Evolutionary conservation across 2,329 filamentous ascomycete genomes (phyloP).

Genomic region (Laburnicola sp.): DNA sequence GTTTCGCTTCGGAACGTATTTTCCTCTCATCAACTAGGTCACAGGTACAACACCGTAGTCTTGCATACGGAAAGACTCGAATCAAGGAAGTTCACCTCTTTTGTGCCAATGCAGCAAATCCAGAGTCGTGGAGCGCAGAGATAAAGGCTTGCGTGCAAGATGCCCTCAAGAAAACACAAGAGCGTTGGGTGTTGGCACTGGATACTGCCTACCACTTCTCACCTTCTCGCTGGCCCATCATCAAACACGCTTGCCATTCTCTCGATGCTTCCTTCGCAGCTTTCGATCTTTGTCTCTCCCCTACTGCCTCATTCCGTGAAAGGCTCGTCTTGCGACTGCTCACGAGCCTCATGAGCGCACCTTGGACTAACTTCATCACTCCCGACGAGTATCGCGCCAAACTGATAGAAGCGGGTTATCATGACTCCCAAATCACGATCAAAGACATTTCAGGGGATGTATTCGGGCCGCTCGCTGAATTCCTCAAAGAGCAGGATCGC

Average conservation of each 20-base stretch:
- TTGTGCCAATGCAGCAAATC: slow-evolving; percentile 55
- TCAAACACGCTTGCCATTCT: slow-evolving; percentile 47
- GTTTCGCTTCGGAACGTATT: slow-evolving; percentile 32
- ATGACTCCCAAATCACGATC: slow-evolving; percentile 46
- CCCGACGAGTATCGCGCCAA: slow-evolving; percentile 51
- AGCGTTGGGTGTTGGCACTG: slow-evolving; percentile 59
- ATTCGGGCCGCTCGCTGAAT: slow-evolving; percentile 54
- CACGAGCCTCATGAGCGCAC: slow-evolving; percentile 54
- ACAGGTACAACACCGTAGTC: not conserved
- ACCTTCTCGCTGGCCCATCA: slow-evolving; percentile 55
- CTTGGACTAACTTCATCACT: slow-evolving; percentile 55
- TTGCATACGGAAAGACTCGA: too few species aligned
- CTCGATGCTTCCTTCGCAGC: slow-evolving; percentile 58
- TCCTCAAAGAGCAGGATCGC: slow-evolving; percentile 46
- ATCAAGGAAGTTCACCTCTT: slow-evolving; percentile 49
- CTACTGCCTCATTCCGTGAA: slow-evolving; percentile 21
- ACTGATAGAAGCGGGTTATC: slow-evolving; percentile 55
- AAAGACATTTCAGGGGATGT: slow-evolving; percentile 58
- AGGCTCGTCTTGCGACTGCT: slow-evolving; percentile 47
- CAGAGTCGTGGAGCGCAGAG: slow-evolving; percentile 47
- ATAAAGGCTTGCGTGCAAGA: slow-evolving; percentile 20
- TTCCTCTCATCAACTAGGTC: not conserved
- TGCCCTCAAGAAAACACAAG: slow-evolving; percentile 7
- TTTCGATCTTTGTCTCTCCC: slow-evolving; percentile 55
- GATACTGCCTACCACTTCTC: slow-evolving; percentile 62